phyloP scores from a whole-genome alignment of 1,284 basidiomycete genomes.

The Kwoniella shivajii region DNA sequence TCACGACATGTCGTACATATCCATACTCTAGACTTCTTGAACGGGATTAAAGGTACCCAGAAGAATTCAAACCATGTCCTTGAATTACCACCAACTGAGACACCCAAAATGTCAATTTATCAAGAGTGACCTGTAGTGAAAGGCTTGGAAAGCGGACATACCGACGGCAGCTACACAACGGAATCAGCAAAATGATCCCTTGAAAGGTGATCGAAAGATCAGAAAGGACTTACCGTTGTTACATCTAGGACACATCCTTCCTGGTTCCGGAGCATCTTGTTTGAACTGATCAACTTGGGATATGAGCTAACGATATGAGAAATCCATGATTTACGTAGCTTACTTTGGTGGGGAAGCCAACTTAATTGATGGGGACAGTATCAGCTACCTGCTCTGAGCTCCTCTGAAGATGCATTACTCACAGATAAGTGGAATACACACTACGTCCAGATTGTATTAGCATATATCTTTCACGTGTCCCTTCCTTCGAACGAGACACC shows the following conservation, averaged over 20 bases:
- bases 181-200: constrained; percentile 1
- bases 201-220: neutral
- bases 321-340: neutral
- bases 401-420: constrained; percentile 14
- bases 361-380: constrained; percentile 20
- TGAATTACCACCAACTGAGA: constrained; percentile 29
- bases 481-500: too few species aligned
- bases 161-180: constrained; percentile 14
- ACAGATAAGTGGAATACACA: constrained; percentile 50
- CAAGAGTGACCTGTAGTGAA: neutral
- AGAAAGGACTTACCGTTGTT: constrained; percentile 41
- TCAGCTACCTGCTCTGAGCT: too few species aligned
- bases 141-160: neutral
- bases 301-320: neutral
- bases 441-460: constrained; percentile 23
- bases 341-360: constrained; percentile 48
- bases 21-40: constrained; percentile 44
- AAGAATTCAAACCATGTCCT: constrained; percentile 51
- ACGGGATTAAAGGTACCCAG: constrained; percentile 50
- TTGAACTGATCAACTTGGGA: constrained; percentile 35
- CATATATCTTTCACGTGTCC: too few species aligned
- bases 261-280: constrained; percentile 37
- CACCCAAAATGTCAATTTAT: neutral
- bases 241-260: constrained; percentile 46
- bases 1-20: constrained; percentile 48